phyloP scores from a whole-genome alignment of 2,329 filamentous ascomycete species.

The Trichoderma sp. region DNA sequence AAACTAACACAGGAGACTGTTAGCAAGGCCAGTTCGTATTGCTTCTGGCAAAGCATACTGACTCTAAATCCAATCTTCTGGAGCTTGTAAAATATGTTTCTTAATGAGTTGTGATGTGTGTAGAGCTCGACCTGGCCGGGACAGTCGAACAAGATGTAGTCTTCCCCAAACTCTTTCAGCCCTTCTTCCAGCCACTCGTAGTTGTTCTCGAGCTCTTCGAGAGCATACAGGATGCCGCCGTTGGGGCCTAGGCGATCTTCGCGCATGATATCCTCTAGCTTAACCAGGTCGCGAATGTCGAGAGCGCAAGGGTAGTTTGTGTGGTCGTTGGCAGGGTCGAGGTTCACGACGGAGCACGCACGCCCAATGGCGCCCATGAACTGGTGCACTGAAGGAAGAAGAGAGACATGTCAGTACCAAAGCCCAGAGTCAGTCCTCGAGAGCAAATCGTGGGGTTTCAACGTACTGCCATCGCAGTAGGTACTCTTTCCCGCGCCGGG shows the following conservation, averaged over 20 bases:
- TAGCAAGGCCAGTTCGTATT: not conserved
- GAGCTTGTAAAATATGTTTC: constrained; percentile 86
- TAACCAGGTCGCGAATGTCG: constrained; percentile 85
- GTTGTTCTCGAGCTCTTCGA: constrained; percentile 93
- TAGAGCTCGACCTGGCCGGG: constrained; percentile 97
- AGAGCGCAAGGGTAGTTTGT: constrained; percentile 86
- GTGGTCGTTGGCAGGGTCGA: constrained; percentile 94
- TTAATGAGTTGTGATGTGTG: constrained; percentile 86
- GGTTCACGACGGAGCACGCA: constrained; percentile 91
- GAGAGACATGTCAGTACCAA: not conserved
- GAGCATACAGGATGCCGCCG: constrained; percentile 85
- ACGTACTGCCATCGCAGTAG: constrained; percentile 88
- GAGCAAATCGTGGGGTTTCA: not conserved
- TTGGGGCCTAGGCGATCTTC: constrained; percentile 89
- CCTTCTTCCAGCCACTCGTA: constrained; percentile 86
- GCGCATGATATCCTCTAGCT: constrained; percentile 91
- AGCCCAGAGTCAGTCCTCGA: not conserved
- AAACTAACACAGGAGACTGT: constrained; percentile 55
- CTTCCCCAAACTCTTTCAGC: constrained; percentile 75
- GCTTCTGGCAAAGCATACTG: constrained; percentile 33
- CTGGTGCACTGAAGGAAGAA: constrained; percentile 68
- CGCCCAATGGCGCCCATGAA: constrained; percentile 95
- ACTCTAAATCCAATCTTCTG: constrained; percentile 93
- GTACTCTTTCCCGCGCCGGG: constrained; percentile 96
- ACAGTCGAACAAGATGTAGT: constrained; percentile 94